These are phyloP conservation scores for Hyaloscypha hepaticicola DNA, from an alignment of 495 filamentous ascomycete species.

Conservation along the genomic window DNA sequence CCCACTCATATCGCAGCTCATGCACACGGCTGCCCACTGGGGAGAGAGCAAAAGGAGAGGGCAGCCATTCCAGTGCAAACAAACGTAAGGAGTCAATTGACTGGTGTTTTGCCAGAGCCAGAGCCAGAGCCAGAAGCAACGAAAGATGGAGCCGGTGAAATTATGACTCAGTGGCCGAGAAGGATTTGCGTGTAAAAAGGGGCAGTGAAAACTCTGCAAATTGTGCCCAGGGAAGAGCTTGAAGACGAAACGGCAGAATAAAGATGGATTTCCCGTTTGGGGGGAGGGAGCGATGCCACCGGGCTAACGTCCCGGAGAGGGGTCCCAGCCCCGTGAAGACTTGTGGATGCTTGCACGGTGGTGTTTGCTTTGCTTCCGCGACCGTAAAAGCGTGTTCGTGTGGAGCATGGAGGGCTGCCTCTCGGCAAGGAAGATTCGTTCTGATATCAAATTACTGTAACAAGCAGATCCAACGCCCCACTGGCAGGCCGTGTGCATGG, in stretches of 20 bases:
- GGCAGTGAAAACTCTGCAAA: slow-evolving; percentile 31
- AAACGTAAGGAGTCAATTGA: slow-evolving; percentile 8
- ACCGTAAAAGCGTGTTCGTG: not conserved
- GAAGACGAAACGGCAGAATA: slow-evolving; percentile 23
- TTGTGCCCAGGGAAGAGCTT: slow-evolving; percentile 28
- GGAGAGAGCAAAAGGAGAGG: not conserved
- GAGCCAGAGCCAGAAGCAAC: slow-evolving; percentile 13
- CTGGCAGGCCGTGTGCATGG: not conserved
- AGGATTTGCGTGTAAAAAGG: not conserved
- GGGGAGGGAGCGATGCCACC: slow-evolving; percentile 13
- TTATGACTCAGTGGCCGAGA: slow-evolving; percentile 16
- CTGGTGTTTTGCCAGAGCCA: slow-evolving; percentile 16
- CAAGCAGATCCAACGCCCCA: not conserved
- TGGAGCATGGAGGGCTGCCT: not conserved
- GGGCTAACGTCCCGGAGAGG: slow-evolving; percentile 1
- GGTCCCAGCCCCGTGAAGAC: not conserved
- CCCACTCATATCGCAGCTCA: slow-evolving; percentile 6
- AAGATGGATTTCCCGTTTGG: slow-evolving; percentile 5
- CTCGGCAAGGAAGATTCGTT: not conserved
- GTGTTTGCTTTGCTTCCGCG: slow-evolving; percentile 7
- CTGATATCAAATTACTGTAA: not conserved
- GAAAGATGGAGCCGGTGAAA: slow-evolving; percentile 12
- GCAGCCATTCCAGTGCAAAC: slow-evolving; percentile 12
- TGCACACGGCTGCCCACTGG: slow-evolving; percentile 8
- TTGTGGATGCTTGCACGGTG: not conserved